Conservation (phyloP, 2,329 filamentous ascomycete species). For the Dactylellina sp. region DNA sequence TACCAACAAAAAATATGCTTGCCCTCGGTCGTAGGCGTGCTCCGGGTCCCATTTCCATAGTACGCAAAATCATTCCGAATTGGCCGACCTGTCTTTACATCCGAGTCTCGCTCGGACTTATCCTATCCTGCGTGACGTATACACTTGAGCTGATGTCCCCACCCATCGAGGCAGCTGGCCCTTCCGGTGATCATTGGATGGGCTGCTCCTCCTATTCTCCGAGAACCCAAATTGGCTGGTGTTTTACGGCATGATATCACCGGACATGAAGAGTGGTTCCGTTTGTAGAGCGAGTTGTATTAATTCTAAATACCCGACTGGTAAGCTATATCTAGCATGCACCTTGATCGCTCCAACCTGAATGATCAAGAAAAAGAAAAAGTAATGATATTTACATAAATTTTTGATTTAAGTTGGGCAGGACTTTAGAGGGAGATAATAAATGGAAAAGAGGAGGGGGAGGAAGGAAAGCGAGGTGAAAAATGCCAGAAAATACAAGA, state of each 20-base stretch:
- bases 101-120: neutral
- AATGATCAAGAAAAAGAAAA: slow-evolving; percentile 1
- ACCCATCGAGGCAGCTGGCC: no score
- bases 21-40: neutral
- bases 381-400: neutral
- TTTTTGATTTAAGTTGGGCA: neutral
- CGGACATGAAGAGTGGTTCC: neutral
- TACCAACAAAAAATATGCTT: neutral
- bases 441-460: no score
- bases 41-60: neutral
- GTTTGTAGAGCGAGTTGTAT: neutral
- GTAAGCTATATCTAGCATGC: slow-evolving; percentile 1
- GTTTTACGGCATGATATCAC: neutral
- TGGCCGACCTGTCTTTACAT: neutral
- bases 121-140: neutral
- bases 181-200: no score
- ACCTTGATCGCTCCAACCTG: slow-evolving; percentile 16
- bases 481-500: slow-evolving; percentile 20
- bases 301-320: neutral
- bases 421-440: neutral
- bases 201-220: no score
- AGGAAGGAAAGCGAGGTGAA: no score
- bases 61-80: neutral
- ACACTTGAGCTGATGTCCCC: neutral
- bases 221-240: neutral